Conservation (phyloP, 2,329 filamentous ascomycete genomes). For the Cytospora leucostoma region DNA sequence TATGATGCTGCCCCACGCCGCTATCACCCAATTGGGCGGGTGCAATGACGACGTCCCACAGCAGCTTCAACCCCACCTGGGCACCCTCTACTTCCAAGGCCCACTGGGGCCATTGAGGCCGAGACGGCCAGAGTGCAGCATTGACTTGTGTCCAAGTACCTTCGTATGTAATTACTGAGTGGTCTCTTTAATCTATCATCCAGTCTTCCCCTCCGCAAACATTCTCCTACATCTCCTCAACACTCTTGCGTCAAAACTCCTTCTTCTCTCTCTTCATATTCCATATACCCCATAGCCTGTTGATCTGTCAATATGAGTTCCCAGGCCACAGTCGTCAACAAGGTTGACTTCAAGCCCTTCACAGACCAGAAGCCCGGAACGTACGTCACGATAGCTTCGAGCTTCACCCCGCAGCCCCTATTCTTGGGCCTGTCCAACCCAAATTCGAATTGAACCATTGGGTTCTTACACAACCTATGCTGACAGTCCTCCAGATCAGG, state of each 20-base stretch:
- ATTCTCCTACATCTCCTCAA: neutral
- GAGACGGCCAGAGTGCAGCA: slow-evolving; percentile 21
- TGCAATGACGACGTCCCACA: slow-evolving; percentile 23
- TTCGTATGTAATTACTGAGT: neutral
- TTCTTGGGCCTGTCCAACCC: slow-evolving; percentile 12
- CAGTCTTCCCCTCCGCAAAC: slow-evolving; percentile 7
- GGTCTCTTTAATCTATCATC: slow-evolving; percentile 20
- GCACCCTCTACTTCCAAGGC: slow-evolving; percentile 1
- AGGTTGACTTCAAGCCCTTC: slow-evolving; percentile 81
- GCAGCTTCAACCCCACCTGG: slow-evolving; percentile 14
- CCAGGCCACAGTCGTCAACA: slow-evolving; percentile 50
- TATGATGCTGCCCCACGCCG: slow-evolving; percentile 19
- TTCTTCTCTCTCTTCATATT: neutral
- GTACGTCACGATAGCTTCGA: slow-evolving; percentile 61
- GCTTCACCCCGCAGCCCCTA: slow-evolving; percentile 11
- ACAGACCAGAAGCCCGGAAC: slow-evolving; percentile 98
- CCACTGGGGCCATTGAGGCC: slow-evolving; percentile 13
- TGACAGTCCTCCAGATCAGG: slow-evolving; percentile 67
- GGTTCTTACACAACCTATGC: neutral
- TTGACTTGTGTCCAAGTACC: slow-evolving; percentile 1
- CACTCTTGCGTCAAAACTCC: neutral
- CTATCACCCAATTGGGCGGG: slow-evolving; percentile 15
- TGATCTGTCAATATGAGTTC: slow-evolving; percentile 57
- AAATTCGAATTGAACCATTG: neutral
- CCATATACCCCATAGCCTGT: slow-evolving; percentile 27